Conservation (phyloP, 2,329 filamentous ascomycete genomes). For the Neurospora sp. region DNA sequence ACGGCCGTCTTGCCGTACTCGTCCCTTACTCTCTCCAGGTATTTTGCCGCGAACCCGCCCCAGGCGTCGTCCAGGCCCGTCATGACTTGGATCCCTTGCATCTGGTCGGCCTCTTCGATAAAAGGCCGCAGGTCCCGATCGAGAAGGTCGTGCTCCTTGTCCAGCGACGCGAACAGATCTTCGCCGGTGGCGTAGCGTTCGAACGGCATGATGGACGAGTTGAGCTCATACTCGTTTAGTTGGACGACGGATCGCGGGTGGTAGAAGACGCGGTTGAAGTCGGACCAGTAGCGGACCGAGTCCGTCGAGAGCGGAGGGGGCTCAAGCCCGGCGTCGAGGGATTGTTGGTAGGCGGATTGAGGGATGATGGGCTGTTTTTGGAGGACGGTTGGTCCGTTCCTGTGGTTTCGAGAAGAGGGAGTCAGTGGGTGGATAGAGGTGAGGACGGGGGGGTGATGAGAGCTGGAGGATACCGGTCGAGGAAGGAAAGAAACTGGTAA, state of each 20-base stretch:
- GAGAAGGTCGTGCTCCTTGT: slow-evolving; percentile 74
- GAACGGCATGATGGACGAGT: slow-evolving; percentile 72
- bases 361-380: slow-evolving; percentile 60
- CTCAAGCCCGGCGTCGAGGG: slow-evolving; percentile 60
- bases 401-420: slow-evolving; percentile 21
- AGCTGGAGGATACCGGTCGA: background rate
- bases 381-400: slow-evolving; percentile 58
- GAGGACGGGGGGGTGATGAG: background rate
- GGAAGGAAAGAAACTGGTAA: background rate
- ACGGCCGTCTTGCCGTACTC: slow-evolving; percentile 83
- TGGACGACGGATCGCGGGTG: slow-evolving; percentile 83
- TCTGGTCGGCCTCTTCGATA: slow-evolving; percentile 83
- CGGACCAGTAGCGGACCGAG: slow-evolving; percentile 89
- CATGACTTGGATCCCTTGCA: slow-evolving; percentile 79
- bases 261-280: slow-evolving; percentile 87
- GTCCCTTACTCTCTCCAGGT: slow-evolving; percentile 70
- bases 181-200: slow-evolving; percentile 66
- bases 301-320: slow-evolving; percentile 56
- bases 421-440: background rate
- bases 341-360: slow-evolving; percentile 67
- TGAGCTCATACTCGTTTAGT: slow-evolving; percentile 77
- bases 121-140: slow-evolving; percentile 87
- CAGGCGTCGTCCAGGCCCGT: slow-evolving; percentile 67
- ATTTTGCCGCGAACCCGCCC: slow-evolving; percentile 66
- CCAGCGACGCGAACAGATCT: slow-evolving; percentile 63